These are phyloP conservation scores for Aspergillus oerlinghausenensis DNA, from an alignment of 2,329 filamentous ascomycete genomes.

Conservation along the genomic window DNA sequence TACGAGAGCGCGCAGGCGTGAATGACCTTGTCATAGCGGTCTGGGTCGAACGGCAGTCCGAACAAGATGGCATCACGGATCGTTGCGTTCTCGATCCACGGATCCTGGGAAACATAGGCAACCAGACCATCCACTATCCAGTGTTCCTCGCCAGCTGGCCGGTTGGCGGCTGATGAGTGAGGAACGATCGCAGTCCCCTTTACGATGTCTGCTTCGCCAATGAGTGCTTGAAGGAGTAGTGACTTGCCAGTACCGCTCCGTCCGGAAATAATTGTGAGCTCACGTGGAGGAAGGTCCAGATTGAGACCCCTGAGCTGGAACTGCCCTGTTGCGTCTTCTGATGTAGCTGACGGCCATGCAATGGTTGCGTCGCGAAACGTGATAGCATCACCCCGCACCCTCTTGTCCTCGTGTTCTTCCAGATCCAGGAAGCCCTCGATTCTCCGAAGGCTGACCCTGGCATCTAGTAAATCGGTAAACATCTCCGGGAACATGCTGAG, in stretches of 20 bases:
- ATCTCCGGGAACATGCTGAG: slow-evolving; percentile 67
- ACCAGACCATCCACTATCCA: slow-evolving; percentile 71
- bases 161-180: slow-evolving; percentile 57
- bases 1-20: slow-evolving; percentile 66
- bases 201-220: slow-evolving; percentile 68
- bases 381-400: slow-evolving; percentile 48
- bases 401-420: slow-evolving; percentile 58
- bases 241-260: slow-evolving; percentile 75
- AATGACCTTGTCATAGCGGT: slow-evolving; percentile 63
- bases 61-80: slow-evolving; percentile 73
- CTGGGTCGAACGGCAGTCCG: slow-evolving; percentile 61
- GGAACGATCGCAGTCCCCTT: slow-evolving; percentile 55
- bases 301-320: slow-evolving; percentile 64
- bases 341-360: slow-evolving; percentile 67
- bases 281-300: slow-evolving; percentile 61
- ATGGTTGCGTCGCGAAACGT: slow-evolving; percentile 63
- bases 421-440: slow-evolving; percentile 49
- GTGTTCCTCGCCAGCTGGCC: slow-evolving; percentile 49
- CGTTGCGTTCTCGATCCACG: slow-evolving; percentile 76
- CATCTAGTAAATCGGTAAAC: slow-evolving; percentile 62
- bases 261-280: slow-evolving; percentile 69
- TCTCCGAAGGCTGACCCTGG: slow-evolving; percentile 62
- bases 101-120: slow-evolving; percentile 69
- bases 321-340: slow-evolving; percentile 45
- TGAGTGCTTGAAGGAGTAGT: slow-evolving; percentile 64